phyloP scores from a whole-genome alignment of 331 rosid genomes.

The Telfairia occidentalis region DNA sequence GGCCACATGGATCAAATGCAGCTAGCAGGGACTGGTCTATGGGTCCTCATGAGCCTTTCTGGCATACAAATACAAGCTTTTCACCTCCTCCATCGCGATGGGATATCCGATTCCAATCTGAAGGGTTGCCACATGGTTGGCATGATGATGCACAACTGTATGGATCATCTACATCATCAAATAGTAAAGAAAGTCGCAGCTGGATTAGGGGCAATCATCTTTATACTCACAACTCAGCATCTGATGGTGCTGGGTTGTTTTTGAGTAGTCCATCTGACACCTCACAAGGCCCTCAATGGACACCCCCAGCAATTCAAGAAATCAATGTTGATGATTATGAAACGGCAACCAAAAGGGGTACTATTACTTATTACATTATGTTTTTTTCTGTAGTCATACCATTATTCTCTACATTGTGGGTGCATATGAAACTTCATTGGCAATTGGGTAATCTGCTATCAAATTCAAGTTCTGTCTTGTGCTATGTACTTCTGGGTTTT shows the following conservation, averaged over 20 bases:
- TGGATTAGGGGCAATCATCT: constrained; percentile 70
- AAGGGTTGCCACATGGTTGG: constrained; percentile 45
- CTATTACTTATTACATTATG: not conserved
- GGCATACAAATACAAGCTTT: constrained; percentile 87
- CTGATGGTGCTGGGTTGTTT: constrained; percentile 64
- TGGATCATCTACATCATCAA: constrained; percentile 59
- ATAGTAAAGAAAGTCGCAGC: constrained; percentile 50
- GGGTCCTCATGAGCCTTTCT: constrained; percentile 80
- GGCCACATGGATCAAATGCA: constrained; percentile 95
- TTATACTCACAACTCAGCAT: constrained; percentile 55
- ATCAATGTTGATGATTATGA: constrained; percentile 61
- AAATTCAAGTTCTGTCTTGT: not conserved
- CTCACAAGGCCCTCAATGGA: constrained; percentile 84
- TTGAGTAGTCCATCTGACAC: constrained; percentile 70
- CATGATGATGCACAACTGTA: constrained; percentile 41
- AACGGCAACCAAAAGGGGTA: constrained; percentile 47
- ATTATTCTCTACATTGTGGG: not conserved
- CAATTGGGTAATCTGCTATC: not conserved
- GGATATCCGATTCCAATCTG: constrained; percentile 77
- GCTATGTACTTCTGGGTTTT: not conserved
- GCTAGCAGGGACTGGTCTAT: constrained; percentile 86
- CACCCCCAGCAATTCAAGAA: constrained; percentile 88
- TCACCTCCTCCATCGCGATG: constrained; percentile 89
- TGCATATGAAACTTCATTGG: not conserved
- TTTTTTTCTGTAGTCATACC: not conserved